Conservation (phyloP, 2,329 filamentous ascomycete species). For the Zymoseptoria crescenta region DNA sequence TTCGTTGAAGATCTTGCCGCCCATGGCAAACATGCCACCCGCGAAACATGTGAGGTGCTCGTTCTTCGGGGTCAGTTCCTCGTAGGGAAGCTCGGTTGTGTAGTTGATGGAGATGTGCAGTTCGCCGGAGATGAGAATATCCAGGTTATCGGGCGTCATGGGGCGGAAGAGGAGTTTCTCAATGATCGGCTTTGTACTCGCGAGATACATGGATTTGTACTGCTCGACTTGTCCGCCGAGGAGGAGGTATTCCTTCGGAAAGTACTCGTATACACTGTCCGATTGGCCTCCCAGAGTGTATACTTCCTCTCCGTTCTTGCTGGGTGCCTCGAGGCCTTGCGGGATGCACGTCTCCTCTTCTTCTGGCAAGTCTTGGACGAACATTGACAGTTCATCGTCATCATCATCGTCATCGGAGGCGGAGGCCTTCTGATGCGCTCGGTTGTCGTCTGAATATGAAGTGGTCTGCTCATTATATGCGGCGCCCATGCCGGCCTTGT, state of each 20-base stretch:
- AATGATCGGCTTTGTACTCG: slow-evolving; percentile 58
- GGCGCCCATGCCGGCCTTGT: not conserved
- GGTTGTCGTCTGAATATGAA: not conserved
- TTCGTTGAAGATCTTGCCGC: slow-evolving; percentile 44
- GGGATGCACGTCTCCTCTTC: slow-evolving; percentile 14
- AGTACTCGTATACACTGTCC: slow-evolving; percentile 52
- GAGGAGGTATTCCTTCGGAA: slow-evolving; percentile 61
- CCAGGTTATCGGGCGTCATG: slow-evolving; percentile 58
- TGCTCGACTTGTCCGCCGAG: slow-evolving; percentile 66
- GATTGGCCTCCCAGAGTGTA: slow-evolving; percentile 50
- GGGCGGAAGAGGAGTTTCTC: slow-evolving; percentile 71
- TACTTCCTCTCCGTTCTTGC: slow-evolving; percentile 39
- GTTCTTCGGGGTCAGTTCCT: slow-evolving; percentile 36
- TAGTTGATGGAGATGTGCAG: slow-evolving; percentile 36
- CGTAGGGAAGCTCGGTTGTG: slow-evolving; percentile 30
- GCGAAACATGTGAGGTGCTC: slow-evolving; percentile 49
- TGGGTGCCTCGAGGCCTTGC: slow-evolving; percentile 50
- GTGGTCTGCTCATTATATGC: slow-evolving; percentile 2
- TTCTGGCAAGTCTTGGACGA: not conserved
- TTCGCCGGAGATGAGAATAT: slow-evolving; percentile 68
- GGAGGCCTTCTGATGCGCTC: not conserved
- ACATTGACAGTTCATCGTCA: not conserved
- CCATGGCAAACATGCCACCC: slow-evolving; percentile 49
- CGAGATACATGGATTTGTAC: slow-evolving; percentile 65
- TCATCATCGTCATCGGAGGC: not conserved